These are phyloP conservation scores for Vaccinium vitisidaea DNA, from an alignment of 148 eudicot genomes.

Conservation along the genomic window DNA sequence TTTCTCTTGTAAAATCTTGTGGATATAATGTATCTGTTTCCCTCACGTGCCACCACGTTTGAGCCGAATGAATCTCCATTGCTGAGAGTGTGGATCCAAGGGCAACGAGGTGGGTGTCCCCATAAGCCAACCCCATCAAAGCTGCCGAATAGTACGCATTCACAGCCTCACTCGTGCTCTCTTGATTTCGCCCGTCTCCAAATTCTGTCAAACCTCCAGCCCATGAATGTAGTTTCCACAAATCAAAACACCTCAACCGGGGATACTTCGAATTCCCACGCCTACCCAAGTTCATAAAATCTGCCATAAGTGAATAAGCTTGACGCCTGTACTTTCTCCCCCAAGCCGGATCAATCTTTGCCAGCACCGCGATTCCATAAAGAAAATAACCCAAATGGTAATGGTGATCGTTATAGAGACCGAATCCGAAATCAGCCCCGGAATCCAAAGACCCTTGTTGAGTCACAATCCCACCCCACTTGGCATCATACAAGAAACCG, in stretches of 20 bases:
- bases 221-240: conserved; percentile 95
- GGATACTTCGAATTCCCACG: conserved; percentile 45
- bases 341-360: conserved; percentile 90
- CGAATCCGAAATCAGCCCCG: conserved; percentile 92
- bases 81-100: conserved; percentile 66
- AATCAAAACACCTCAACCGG: conserved; percentile 77
- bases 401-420: conserved; percentile 87
- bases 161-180: conserved; percentile 88
- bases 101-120: conserved; percentile 67
- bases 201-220: conserved; percentile 88
- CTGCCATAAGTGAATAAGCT: conserved; percentile 81
- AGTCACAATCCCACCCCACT: conserved; percentile 91
- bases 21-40: conserved; percentile 54
- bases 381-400: conserved; percentile 83
- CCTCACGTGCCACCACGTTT: conserved; percentile 87
- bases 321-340: conserved; percentile 75
- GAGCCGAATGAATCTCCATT: conserved; percentile 70
- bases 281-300: conserved; percentile 73
- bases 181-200: conserved; percentile 84
- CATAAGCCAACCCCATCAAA: conserved; percentile 87
- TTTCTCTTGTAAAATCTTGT: conserved; percentile 50
- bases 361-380: conserved; percentile 82
- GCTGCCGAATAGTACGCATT: conserved; percentile 90
- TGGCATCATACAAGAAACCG: conserved; percentile 74
- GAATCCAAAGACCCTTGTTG: conserved; percentile 69